Conservation (phyloP, 768 basidiomycete species). For the Russula vinacea region DNA sequence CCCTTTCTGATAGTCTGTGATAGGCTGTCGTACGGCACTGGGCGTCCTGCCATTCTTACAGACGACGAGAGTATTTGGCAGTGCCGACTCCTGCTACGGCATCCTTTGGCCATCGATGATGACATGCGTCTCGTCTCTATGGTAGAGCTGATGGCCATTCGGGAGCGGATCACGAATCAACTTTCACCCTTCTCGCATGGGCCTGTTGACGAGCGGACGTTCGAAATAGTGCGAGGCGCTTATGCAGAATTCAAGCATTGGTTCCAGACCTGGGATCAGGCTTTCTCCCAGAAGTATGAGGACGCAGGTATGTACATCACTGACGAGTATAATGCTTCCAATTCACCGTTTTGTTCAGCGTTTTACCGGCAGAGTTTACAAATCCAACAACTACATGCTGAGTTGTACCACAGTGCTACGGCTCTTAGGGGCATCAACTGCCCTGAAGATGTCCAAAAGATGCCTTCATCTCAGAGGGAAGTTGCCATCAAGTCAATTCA, state of each 20-base stretch:
- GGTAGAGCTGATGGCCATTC: conserved; percentile 86
- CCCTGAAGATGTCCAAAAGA: conserved; percentile 80
- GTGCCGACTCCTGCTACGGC: conserved; percentile 74
- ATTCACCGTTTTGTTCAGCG: conserved; percentile 40
- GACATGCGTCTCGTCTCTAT: conserved; percentile 95
- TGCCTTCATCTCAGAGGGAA: conserved; percentile 73
- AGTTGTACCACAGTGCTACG: conserved; percentile 80
- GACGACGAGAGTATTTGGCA: conserved; percentile 89
- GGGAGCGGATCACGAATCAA: conserved; percentile 81
- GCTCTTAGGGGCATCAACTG: conserved; percentile 80
- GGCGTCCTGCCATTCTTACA: conserved; percentile 86
- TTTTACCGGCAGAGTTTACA: conserved; percentile 88
- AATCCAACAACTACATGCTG: conserved; percentile 85
- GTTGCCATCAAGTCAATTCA: conserved; percentile 80
- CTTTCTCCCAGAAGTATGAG: conserved; percentile 78
- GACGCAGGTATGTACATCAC: conserved; percentile 57
- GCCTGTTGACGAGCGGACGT: conserved; percentile 70
- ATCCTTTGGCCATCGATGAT: conserved; percentile 86
- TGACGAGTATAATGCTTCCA: conserved; percentile 1
- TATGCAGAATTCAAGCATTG: conserved; percentile 77
- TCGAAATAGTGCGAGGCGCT: conserved; percentile 66
- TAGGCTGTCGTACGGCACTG: conserved; percentile 92
- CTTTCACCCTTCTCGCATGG: conserved; percentile 71
- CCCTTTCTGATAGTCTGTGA: conserved; percentile 1
- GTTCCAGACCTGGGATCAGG: conserved; percentile 77